Conservation (phyloP, 2,329 filamentous ascomycete species). For the Aspergillus neotritici region DNA sequence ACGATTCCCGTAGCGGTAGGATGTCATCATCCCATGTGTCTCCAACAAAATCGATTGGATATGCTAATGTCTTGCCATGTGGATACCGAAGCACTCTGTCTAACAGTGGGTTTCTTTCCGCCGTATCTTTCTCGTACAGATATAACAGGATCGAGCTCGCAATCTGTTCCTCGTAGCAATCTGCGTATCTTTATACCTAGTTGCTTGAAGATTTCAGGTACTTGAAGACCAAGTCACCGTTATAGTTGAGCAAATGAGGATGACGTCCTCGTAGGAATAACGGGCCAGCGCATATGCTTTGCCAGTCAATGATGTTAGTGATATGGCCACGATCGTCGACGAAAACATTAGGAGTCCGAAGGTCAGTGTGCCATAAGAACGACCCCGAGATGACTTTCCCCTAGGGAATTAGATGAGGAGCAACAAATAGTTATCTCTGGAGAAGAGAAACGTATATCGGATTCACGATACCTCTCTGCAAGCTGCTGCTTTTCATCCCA, state of each 20-base stretch:
- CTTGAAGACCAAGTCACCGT: slow-evolving; percentile 14
- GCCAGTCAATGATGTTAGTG: slow-evolving; percentile 41
- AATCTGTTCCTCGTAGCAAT: slow-evolving; percentile 1
- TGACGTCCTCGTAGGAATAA: slow-evolving; percentile 16
- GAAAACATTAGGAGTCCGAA: slow-evolving; percentile 37
- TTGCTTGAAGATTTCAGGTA: slow-evolving; percentile 17
- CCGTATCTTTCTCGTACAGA: slow-evolving; percentile 26
- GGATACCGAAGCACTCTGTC: slow-evolving; percentile 19
- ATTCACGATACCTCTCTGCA: background rate
- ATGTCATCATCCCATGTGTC: slow-evolving; percentile 30
- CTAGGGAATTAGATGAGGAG: slow-evolving; percentile 24
- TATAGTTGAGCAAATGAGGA: slow-evolving; percentile 12
- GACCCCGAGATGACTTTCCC: slow-evolving; percentile 19
- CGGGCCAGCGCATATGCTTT: slow-evolving; percentile 26
- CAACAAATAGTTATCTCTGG: slow-evolving; percentile 25
- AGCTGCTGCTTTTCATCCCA: background rate
- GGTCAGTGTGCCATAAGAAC: slow-evolving; percentile 37
- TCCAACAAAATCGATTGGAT: slow-evolving; percentile 25
- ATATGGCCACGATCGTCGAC: slow-evolving; percentile 28
- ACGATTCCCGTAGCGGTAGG: slow-evolving; percentile 26
- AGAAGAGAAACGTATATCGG: slow-evolving; percentile 23
- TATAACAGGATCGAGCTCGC: slow-evolving; percentile 17
- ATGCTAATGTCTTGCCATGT: slow-evolving; percentile 20
- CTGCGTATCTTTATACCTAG: slow-evolving; percentile 5
- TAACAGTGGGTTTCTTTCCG: slow-evolving; percentile 22